A percentile compares a stretch with the other conserved stretches of the same genome.
These are phyloP conservation scores for Tricholoma sp. DNA, from an alignment of 768 basidiomycete genomes.

Conservation along the genomic window DNA sequence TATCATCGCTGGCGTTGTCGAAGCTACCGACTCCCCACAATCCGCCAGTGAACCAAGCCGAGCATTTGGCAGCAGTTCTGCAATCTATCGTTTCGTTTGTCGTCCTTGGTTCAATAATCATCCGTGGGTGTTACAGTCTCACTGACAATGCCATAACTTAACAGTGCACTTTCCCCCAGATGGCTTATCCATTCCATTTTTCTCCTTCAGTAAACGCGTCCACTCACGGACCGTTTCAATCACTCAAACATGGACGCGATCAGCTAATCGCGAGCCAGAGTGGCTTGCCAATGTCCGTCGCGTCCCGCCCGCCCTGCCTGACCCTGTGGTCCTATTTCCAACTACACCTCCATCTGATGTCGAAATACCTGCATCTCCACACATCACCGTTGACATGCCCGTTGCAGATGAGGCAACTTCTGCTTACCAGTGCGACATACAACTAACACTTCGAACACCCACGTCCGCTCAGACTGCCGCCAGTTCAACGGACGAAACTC, in stretches of 20 bases:
- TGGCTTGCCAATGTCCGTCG: slow-evolving; percentile 58
- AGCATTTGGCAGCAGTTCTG: slow-evolving; percentile 65
- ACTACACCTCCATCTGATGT: slow-evolving; percentile 49
- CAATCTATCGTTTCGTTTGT: slow-evolving; percentile 86
- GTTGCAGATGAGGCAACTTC: slow-evolving; percentile 84
- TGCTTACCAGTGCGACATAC: slow-evolving; percentile 40
- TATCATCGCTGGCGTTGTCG: slow-evolving; percentile 67
- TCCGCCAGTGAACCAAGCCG: slow-evolving; percentile 65
- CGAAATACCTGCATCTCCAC: slow-evolving; percentile 53
- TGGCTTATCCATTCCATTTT: slow-evolving; percentile 11
- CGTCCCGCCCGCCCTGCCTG: slow-evolving; percentile 18
- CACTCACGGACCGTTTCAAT: slow-evolving; percentile 7
- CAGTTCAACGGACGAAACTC: not conserved
- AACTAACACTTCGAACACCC: not conserved
- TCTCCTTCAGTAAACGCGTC: slow-evolving; percentile 12
- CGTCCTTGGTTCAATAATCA: slow-evolving; percentile 81
- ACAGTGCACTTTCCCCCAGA: not conserved
- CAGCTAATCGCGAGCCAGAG: slow-evolving; percentile 5
- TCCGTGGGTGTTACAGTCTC: slow-evolving; percentile 38
- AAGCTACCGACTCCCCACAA: slow-evolving; percentile 51
- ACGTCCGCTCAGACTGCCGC: not conserved
- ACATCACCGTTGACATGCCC: slow-evolving; percentile 82
- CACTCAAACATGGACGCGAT: slow-evolving; percentile 7
- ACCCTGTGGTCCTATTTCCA: not conserved
- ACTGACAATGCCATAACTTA: not conserved